Percentiles rank a stretch among this genome's conserved stretches.
Conservation (phyloP, 352 stramenopile species). For the Saprolegnia parasitica region DNA sequence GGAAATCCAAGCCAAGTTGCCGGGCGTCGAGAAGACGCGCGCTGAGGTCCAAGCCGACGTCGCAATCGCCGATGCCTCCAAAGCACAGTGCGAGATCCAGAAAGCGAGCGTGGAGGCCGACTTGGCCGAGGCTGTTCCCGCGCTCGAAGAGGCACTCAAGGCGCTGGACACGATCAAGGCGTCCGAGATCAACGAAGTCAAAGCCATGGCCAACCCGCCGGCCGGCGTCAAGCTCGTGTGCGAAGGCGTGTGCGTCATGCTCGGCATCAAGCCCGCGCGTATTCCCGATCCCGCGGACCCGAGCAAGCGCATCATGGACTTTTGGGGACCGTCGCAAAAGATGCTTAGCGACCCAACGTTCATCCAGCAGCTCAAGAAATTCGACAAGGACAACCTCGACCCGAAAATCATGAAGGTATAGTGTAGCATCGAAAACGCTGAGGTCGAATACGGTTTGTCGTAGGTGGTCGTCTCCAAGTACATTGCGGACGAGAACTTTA, state of each 20-base stretch:
- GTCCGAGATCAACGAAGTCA: conserved; percentile 91
- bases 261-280: conserved; percentile 87
- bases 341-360: conserved; percentile 91
- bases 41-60: conserved; percentile 77
- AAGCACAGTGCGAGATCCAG: conserved; percentile 86
- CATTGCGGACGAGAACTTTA: conserved; percentile 90
- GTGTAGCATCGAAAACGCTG: conserved; percentile 21
- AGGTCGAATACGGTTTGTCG: conserved; percentile 38
- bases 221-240: conserved; percentile 91
- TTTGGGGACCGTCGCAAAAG: conserved; percentile 91
- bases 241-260: conserved; percentile 92
- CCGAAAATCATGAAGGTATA: conserved; percentile 80
- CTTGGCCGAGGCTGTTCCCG: conserved; percentile 90
- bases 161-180: conserved; percentile 90
- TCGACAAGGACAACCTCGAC: conserved; percentile 86
- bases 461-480: conserved; percentile 85
- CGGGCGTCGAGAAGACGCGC: conserved; percentile 77
- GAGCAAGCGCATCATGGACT: conserved; percentile 93
- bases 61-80: conserved; percentile 69
- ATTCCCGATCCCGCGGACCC: conserved; percentile 90
- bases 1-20: conserved; percentile 91
- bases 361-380: conserved; percentile 89
- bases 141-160: conserved; percentile 90
- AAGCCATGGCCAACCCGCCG: conserved; percentile 90
- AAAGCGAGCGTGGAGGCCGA: conserved; percentile 85